These are phyloP conservation scores for Elsinoe arachidis DNA, from an alignment of 2,329 filamentous ascomycete species.

Conservation along the genomic window DNA sequence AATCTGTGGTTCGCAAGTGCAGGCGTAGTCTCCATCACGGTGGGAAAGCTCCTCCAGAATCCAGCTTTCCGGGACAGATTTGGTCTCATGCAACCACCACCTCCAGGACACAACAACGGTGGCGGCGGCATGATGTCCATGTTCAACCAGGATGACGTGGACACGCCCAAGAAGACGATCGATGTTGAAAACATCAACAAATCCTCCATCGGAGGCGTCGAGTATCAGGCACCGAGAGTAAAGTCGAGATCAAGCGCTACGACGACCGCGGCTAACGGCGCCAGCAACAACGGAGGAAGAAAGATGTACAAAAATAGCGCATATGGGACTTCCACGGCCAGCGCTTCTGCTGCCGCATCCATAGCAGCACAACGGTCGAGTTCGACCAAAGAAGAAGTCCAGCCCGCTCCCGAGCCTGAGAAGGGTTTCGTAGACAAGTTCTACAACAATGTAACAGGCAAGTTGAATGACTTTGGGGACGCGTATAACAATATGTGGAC, in stretches of 20 bases:
- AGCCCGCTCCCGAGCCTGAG: not conserved
- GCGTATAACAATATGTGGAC: not conserved
- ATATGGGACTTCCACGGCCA: not conserved
- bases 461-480: conserved; percentile 13
- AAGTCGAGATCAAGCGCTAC: not conserved
- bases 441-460: conserved; percentile 9
- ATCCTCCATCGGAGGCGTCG: not conserved
- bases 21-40: conserved; percentile 31
- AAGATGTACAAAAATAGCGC: not conserved
- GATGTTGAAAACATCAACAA: conserved; percentile 12
- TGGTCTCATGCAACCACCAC: conserved; percentile 23
- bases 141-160: not conserved
- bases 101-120: not conserved
- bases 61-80: conserved; percentile 30
- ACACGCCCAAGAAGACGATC: conserved; percentile 13
- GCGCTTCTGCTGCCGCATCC: not conserved
- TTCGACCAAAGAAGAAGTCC: not conserved
- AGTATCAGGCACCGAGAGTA: conserved; percentile 3
- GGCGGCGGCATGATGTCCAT: not conserved
- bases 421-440: conserved; percentile 7
- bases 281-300: not conserved
- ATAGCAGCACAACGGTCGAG: not conserved
- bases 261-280: not conserved
- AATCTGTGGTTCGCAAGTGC: conserved; percentile 55
- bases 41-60: conserved; percentile 32